These are phyloP conservation scores for Xylona heveae DNA, from an alignment of 495 filamentous ascomycete species.

Conservation along the genomic window DNA sequence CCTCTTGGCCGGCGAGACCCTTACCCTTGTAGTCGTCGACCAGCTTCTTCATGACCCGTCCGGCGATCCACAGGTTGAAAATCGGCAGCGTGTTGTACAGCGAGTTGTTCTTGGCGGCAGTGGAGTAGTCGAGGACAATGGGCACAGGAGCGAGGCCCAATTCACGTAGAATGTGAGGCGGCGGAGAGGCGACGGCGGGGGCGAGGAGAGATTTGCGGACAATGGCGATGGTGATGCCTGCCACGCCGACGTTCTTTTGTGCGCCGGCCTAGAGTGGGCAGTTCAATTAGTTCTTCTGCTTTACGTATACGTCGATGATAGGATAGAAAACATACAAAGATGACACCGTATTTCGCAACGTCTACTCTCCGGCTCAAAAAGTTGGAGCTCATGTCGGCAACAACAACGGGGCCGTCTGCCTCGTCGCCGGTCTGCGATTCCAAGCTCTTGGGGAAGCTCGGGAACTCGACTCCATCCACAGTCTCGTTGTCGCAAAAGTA, in stretches of 20 bases:
- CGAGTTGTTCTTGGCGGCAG: constrained; percentile 66
- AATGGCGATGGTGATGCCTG: constrained; percentile 69
- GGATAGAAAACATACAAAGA: constrained; percentile 34
- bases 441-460: constrained; percentile 42
- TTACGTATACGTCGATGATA: constrained; percentile 5
- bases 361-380: constrained; percentile 45
- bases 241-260: constrained; percentile 77
- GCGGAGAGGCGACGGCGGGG: constrained; percentile 31
- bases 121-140: constrained; percentile 59
- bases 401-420: constrained; percentile 40
- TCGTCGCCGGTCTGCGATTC: constrained; percentile 19
- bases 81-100: constrained; percentile 92
- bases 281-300: constrained; percentile 4
- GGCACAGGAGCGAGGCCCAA: constrained; percentile 61
- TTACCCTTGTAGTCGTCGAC: constrained; percentile 32
- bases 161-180: constrained; percentile 41
- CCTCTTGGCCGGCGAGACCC: constrained; percentile 52
- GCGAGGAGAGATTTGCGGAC: constrained; percentile 57
- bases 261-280: constrained; percentile 30
- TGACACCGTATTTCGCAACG: constrained; percentile 45
- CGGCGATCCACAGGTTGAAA: constrained; percentile 79
- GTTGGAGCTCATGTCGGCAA: constrained; percentile 77
- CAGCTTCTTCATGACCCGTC: constrained; percentile 55
- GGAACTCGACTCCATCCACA: constrained; percentile 90
- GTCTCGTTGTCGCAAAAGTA: constrained; percentile 95